Evolutionary conservation across 2,329 filamentous ascomycete genomes (phyloP), one percentile per base, ranked within the genome.

Genomic region (Botrytis sinoallii): DNA sequence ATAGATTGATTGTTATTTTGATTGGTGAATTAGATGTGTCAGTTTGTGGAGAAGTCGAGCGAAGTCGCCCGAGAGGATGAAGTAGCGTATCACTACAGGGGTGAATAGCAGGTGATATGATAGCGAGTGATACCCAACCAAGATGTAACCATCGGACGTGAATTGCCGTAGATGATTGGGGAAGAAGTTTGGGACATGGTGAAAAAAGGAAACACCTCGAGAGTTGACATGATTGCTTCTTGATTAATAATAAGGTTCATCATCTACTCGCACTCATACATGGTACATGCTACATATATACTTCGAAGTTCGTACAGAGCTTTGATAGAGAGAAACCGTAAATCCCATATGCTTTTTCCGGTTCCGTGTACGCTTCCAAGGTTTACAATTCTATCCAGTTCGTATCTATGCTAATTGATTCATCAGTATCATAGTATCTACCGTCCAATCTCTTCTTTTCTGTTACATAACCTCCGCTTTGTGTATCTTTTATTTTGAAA

Each of bases 21-120:
- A 71, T 71, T 71, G 59, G 69, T 71, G 69, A 59, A 32, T 65
- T 38, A 9, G 57, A 38, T 59, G 70, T 72, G 70, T 72, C 70
- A 72, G 63, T 72, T 42, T 68, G 70, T 72, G 46, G 70, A 72
- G 63, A 72, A 59, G 48, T 29, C 52, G 44, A 59, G 42, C 68
- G 48, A 70, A 42, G 46, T 68, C 65, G 48, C 66, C 38, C 48
- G 66, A 57, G 48, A 68, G 38, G 46, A 42, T 48, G 9, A 46
- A 48, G 42, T 35, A 68, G 35, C 48, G 48, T 69, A 57, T 69
- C 35, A 40, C 48, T 69, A 69, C 66, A 69, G 66, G 66, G 66
- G 48, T 59, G 25, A 8, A 57, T 57, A 69, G 66, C 35, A 69
- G 35, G 38, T 59, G 48, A 69, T 69, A 52, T 44, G 66, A 69